Evolutionary conservation across 1,284 basidiomycete genomes (phyloP).

Genomic region (Fomes fomentarius): DNA sequence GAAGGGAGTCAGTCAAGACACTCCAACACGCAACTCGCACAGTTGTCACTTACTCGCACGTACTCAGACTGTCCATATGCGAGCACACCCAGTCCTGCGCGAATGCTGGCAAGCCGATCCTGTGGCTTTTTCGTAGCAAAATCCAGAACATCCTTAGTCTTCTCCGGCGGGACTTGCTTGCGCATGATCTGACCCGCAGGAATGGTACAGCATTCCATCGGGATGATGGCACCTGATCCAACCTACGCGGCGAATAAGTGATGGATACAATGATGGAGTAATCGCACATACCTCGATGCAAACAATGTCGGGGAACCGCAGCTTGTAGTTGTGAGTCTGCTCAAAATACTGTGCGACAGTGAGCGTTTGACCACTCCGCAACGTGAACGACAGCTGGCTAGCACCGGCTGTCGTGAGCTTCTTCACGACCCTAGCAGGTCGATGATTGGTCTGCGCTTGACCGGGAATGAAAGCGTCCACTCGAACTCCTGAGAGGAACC

Average conservation of each 20-base stretch:
- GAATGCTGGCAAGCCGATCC: conserved; percentile 64
- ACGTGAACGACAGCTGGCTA: conserved; percentile 51
- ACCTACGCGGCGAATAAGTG: conserved; percentile 44
- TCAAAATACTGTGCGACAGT: conserved; percentile 68
- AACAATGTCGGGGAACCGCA: conserved; percentile 59
- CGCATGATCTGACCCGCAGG: conserved; percentile 73
- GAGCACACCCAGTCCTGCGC: conserved; percentile 58
- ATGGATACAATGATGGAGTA: no score
- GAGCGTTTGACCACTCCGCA: conserved; percentile 53
- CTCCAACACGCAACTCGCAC: not conserved
- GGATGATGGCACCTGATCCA: conserved; percentile 66
- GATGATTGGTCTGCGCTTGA: conserved; percentile 5
- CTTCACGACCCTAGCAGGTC: conserved; percentile 45
- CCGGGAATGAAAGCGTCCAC: conserved; percentile 45
- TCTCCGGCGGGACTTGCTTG: conserved; percentile 70
- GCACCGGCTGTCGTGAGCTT: conserved; percentile 56
- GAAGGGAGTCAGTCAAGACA: not conserved
- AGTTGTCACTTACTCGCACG: conserved; percentile 44
- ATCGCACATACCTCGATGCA: conserved; percentile 69
- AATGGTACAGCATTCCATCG: conserved; percentile 69
- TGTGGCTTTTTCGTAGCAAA: conserved; percentile 72
- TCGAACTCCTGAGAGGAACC: conserved; percentile 62
- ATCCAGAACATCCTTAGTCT: conserved; percentile 64
- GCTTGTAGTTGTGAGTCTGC: conserved; percentile 47
- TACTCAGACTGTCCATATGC: conserved; percentile 76